Percentiles rank a stretch among this genome's conserved stretches.
Conservation (phyloP, 2,329 filamentous ascomycete genomes). For the Pseudodiploospora longispora region DNA sequence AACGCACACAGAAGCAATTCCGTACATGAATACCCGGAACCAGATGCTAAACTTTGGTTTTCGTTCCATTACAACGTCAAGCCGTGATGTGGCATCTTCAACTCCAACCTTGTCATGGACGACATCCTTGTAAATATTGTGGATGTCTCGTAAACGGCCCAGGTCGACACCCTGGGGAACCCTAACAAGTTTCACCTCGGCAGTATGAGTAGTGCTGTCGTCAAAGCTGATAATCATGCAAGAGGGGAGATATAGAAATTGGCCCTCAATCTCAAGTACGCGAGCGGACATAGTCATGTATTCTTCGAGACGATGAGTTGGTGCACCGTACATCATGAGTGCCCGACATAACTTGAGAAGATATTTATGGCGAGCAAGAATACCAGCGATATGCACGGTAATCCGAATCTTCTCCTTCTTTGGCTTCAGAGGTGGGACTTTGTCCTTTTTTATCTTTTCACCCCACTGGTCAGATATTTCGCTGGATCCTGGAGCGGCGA, state of each 20-base stretch:
- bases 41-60: constrained; percentile 41
- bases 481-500: constrained; percentile 39
- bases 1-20: constrained; percentile 66
- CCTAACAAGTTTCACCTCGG: constrained; percentile 70
- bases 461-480: constrained; percentile 35
- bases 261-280: constrained; percentile 81
- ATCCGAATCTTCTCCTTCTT: constrained; percentile 37
- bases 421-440: constrained; percentile 20
- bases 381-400: constrained; percentile 55
- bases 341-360: constrained; percentile 77
- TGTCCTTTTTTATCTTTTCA: constrained; percentile 35
- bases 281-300: constrained; percentile 85
- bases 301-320: constrained; percentile 84
- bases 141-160: constrained; percentile 64
- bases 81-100: constrained; percentile 56
- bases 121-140: constrained; percentile 76
- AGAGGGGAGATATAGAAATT: constrained; percentile 83
- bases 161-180: constrained; percentile 63
- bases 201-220: constrained; percentile 63
- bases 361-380: constrained; percentile 73
- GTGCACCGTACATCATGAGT: constrained; percentile 83
- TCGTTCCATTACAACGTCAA: constrained; percentile 46
- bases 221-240: constrained; percentile 95
- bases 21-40: constrained; percentile 59
- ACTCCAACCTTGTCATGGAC: constrained; percentile 67